Conservation (phyloP, 495 filamentous ascomycete genomes). For the Haplographium delicatum region DNA sequence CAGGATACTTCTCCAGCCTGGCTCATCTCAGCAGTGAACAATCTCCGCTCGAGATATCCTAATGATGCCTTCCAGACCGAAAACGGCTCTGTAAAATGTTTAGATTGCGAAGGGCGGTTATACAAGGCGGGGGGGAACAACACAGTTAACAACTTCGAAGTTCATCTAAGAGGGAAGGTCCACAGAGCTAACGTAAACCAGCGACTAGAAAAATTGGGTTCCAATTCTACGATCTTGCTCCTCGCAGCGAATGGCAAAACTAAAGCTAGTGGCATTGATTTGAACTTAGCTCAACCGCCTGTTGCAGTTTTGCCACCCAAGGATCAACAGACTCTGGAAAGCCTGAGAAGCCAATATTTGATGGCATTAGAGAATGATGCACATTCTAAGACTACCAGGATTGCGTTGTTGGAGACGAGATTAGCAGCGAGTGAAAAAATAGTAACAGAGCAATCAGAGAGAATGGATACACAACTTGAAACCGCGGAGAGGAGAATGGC, state of each 20-base stretch:
- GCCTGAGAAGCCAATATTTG: background rate
- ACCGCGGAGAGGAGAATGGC: background rate
- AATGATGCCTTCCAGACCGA: conserved; percentile 2
- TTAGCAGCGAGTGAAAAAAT: background rate
- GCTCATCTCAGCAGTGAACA: background rate
- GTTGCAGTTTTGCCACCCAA: background rate
- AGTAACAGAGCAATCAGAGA: background rate
- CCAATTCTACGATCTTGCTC: background rate
- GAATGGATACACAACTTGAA: background rate
- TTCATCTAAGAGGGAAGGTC: conserved; percentile 1
- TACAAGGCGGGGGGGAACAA: background rate
- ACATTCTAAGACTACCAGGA: background rate
- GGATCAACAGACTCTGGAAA: background rate
- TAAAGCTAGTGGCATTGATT: background rate
- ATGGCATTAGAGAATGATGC: background rate
- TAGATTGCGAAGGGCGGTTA: background rate
- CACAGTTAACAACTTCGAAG: background rate
- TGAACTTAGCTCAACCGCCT: background rate
- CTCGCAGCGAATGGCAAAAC: background rate
- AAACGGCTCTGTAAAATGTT: conserved; percentile 2
- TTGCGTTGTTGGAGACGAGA: background rate
- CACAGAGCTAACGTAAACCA: conserved; percentile 3
- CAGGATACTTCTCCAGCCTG: conserved; percentile 8
- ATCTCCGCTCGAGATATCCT: conserved; percentile 2
- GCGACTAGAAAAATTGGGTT: background rate